Percentiles rank a stretch among this genome's conserved stretches.
These are phyloP conservation scores for Wickerhamiella azymoides DNA, from an alignment of 805 yeast genomes.

Conservation along the genomic window DNA sequence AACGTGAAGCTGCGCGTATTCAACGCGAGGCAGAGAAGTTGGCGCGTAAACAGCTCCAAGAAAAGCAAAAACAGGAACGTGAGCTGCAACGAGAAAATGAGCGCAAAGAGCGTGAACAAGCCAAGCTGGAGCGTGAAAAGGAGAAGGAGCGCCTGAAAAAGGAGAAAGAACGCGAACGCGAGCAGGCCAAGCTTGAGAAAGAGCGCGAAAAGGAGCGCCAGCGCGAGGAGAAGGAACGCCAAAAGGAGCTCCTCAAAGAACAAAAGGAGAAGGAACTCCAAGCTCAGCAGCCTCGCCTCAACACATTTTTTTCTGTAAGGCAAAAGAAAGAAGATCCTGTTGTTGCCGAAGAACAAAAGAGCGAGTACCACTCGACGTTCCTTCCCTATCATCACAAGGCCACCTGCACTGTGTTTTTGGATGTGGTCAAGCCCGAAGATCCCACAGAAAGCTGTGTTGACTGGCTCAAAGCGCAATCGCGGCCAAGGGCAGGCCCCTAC, in stretches of 20 bases:
- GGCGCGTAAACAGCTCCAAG: not conserved
- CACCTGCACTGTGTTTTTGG: not conserved
- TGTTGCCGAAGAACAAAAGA: not conserved
- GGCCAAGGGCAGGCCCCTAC: not conserved
- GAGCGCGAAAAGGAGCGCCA: conserved; percentile 4
- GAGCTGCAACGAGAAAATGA: not conserved
- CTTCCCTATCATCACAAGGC: not conserved
- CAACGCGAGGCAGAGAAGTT: conserved; percentile 2
- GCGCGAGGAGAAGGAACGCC: conserved; percentile 2
- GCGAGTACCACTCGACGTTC: not conserved
- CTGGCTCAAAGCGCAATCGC: not conserved
- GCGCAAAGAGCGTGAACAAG: not conserved
- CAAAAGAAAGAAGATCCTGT: not conserved
- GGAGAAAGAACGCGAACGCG: not conserved
- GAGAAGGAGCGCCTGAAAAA: not conserved
- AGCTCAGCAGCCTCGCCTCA: conserved; percentile 5
- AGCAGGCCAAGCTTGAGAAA: not conserved
- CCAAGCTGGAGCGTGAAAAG: conserved; percentile 1
- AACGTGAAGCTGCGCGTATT: conserved; percentile 1
- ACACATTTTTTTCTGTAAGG: not conserved
- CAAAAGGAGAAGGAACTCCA: not conserved
- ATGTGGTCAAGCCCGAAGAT: not conserved
- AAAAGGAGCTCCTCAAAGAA: not conserved
- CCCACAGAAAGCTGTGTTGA: not conserved
- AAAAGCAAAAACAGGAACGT: conserved; percentile 1